A percentile compares a stretch with the other conserved stretches of the same genome.
Evolutionary conservation across 352 stramenopile genomes (phyloP).

Genomic region (Globisporangium carolinianum): DNA sequence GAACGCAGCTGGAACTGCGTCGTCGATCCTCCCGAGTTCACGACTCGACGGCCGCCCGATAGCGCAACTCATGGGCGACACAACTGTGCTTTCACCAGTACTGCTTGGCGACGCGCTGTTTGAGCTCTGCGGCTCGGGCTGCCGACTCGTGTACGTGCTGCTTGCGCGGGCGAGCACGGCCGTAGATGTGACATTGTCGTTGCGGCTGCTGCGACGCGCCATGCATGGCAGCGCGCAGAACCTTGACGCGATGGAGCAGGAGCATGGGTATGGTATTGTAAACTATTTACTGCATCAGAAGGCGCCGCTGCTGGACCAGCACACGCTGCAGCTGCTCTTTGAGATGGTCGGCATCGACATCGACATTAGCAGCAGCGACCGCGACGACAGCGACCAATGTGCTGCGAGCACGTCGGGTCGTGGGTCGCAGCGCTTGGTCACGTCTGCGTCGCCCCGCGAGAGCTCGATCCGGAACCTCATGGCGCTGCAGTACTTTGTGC

Average conservation of each 20-base stretch:
- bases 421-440: constrained; percentile 1
- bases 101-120: constrained; percentile 36
- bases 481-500: constrained; percentile 61
- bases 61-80: constrained; percentile 50
- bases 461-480: constrained; percentile 53
- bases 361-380: constrained; percentile 7
- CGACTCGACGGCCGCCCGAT: constrained; percentile 51
- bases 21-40: constrained; percentile 33
- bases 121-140: constrained; percentile 35
- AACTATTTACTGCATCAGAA: constrained; percentile 67
- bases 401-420: not conserved
- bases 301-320: constrained; percentile 25
- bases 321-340: constrained; percentile 34
- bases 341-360: constrained; percentile 49
- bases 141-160: constrained; percentile 47
- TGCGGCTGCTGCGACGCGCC: constrained; percentile 30
- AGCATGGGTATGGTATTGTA: constrained; percentile 67
- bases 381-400: not conserved
- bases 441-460: constrained; percentile 7
- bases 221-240: constrained; percentile 34
- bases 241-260: constrained; percentile 52
- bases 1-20: constrained; percentile 28
- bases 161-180: constrained; percentile 33
- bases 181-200: constrained; percentile 34
- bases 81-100: constrained; percentile 14